A percentile compares a stretch with the other conserved stretches of the same genome.
phyloP scores from a whole-genome alignment of 2,329 filamentous ascomycete genomes.

The Knufia petricola region DNA sequence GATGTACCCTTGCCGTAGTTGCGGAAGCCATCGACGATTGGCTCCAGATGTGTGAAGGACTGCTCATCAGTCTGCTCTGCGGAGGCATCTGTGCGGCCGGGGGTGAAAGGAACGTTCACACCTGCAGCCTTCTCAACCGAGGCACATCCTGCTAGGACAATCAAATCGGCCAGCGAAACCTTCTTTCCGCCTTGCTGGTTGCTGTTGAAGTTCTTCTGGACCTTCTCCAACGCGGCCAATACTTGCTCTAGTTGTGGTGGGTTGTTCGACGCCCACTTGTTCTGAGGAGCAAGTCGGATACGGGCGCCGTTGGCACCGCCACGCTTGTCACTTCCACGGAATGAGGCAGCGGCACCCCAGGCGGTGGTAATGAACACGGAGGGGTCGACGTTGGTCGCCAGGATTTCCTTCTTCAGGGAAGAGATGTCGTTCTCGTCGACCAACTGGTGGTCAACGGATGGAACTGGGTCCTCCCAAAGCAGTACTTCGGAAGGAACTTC shows the following conservation, averaged over 20 bases:
- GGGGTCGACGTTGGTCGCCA: conserved; percentile 51
- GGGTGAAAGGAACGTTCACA: conserved; percentile 58
- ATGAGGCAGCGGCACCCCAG: conserved; percentile 62
- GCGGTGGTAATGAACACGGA: conserved; percentile 56
- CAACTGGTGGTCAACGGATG: conserved; percentile 46
- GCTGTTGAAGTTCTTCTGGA: conserved; percentile 59
- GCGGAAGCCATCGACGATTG: conserved; percentile 65
- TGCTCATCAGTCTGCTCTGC: conserved; percentile 61
- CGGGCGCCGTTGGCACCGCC: conserved; percentile 73
- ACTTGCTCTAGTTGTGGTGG: conserved; percentile 55
- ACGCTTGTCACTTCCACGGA: conserved; percentile 69
- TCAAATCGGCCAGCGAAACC: conserved; percentile 68
- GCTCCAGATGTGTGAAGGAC: conserved; percentile 58
- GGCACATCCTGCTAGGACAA: conserved; percentile 62
- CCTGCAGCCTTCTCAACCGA: conserved; percentile 63
- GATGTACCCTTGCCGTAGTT: conserved; percentile 59
- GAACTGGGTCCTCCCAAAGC: conserved; percentile 68
- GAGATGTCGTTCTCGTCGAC: conserved; percentile 55
- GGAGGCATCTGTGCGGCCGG: conserved; percentile 62
- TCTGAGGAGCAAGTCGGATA: conserved; percentile 63
- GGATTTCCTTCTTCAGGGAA: conserved; percentile 59
- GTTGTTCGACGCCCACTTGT: conserved; percentile 66
- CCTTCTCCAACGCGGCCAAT: conserved; percentile 49
- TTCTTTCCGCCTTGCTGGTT: conserved; percentile 50
- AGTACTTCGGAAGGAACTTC: conserved; percentile 61